Base-by-base conservation (phyloP, 768 basidiomycete species). In the Rhizopogon vesiculosus region DNA sequence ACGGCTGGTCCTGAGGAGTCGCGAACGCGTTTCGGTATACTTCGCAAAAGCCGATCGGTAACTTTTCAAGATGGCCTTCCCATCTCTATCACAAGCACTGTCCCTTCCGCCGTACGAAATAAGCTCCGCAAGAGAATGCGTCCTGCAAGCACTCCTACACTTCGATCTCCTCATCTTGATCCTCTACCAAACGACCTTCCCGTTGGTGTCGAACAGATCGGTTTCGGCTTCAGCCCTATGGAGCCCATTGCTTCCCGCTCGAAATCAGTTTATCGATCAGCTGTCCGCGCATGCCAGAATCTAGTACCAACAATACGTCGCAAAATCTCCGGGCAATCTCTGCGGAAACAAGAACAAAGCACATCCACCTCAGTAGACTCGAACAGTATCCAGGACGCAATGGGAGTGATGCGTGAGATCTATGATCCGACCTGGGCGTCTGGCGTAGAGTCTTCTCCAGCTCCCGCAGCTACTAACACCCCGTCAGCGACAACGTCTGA, bases 101-200 rank as follows among this genome's bases (percentile, higher is more conserved):
- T 59, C 55, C 73, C 54, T 73, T 66, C 58, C 67, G 65, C 44
- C 69, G 18, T 22, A 13, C 31, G 19, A 48, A 77, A 72, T 54
- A 81, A 72, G 63, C 65, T 82, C 28, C 69, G 73, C 35, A 78
- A 69, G 64, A 66, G 62, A 48, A 64, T 63, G 18, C 71, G 74
- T 40, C 69, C 74, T 43, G 65, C 66, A 52, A 67, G 72, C 56
- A 65, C 72, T 41, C 64, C 73, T 22, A 58, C 68, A 25, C 49
- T 55, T 40, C 22, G 48, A 18, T 48, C 46, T 22, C 19, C 33
- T 28, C 53, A 63, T 25, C 33, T 63, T 16, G 57, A 60, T 28
- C 64, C 64, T 16, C 62, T 65, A 18, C 49, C 39, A 6, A 33
- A 31, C 18, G 63, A 69, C 42, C 67, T 84, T 15, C 83, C 82